These are phyloP conservation scores for Albizia julibrissin DNA, from an alignment of 306 rosid species.

Conservation along the genomic window DNA sequence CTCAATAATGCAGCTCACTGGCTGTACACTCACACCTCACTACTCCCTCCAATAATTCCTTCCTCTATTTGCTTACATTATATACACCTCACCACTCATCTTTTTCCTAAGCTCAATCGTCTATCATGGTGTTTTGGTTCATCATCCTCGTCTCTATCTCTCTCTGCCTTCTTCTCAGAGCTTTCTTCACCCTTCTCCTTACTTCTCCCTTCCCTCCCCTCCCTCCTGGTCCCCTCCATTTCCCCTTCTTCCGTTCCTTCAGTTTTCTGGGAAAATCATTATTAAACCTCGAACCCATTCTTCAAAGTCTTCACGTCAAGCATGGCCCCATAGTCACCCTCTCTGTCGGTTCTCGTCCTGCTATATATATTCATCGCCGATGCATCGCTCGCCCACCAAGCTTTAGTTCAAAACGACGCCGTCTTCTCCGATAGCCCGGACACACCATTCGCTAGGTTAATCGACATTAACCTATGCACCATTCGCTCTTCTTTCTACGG, in stretches of 20 bases:
- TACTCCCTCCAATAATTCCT: neutral
- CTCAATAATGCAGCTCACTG: too few species aligned
- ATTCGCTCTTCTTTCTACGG: constrained; percentile 42
- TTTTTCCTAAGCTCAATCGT: neutral
- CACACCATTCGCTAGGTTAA: neutral
- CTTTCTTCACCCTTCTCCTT: neutral
- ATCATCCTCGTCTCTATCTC: neutral
- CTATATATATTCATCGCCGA: constrained; percentile 43
- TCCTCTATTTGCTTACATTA: too few species aligned
- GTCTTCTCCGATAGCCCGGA: constrained; percentile 45
- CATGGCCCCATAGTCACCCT: constrained; percentile 47
- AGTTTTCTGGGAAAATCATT: neutral
- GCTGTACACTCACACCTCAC: neutral
- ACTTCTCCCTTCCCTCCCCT: neutral
- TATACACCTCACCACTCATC: neutral
- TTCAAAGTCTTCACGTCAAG: constrained; percentile 32
- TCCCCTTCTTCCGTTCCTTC: constrained; percentile 22
- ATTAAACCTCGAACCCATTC: neutral
- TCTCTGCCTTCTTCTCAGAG: neutral
- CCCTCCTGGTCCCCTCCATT: neutral
- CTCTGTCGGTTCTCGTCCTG: constrained; percentile 13
- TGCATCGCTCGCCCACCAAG: constrained; percentile 40
- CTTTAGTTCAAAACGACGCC: constrained; percentile 38
- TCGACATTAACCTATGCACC: constrained; percentile 24
- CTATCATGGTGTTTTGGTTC: neutral